Percentiles rank a stretch among this genome's conserved stretches.
phyloP scores from a whole-genome alignment of 2,329 filamentous ascomycete species.

The Aureobasidium sp. region DNA sequence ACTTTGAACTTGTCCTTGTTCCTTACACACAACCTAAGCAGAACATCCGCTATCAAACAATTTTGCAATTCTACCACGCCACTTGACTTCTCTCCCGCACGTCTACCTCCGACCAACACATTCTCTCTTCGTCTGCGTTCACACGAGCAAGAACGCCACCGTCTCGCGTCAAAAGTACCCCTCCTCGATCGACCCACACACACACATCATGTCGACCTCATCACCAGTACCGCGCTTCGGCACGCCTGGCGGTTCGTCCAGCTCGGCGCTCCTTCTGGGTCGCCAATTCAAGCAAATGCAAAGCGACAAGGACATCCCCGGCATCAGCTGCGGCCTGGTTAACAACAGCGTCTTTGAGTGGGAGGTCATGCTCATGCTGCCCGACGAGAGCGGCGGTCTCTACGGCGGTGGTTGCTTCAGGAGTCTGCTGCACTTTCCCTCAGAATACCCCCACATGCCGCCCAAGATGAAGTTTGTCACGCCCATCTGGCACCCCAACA shows the following conservation, averaged over 20 bases:
- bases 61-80: background rate
- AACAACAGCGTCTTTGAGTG: conserved; percentile 88
- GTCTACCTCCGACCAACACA: background rate
- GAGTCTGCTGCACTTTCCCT: conserved; percentile 73
- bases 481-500: conserved; percentile 90
- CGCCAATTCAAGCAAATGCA: conserved; percentile 94
- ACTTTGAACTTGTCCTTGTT: background rate
- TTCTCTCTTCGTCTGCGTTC: background rate
- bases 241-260: conserved; percentile 28
- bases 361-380: conserved; percentile 99
- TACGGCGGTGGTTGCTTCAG: conserved; percentile 74
- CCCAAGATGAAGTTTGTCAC: conserved; percentile 81
- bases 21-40: background rate
- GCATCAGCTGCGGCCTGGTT: conserved; percentile 85
- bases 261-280: conserved; percentile 64
- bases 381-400: conserved; percentile 52
- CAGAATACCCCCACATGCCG: conserved; percentile 77
- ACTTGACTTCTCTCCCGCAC: background rate
- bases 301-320: conserved; percentile 79
- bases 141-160: background rate
- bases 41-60: background rate
- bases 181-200: background rate
- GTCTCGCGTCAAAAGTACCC: background rate
- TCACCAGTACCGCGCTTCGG: conserved; percentile 6
- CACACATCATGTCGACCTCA: conserved; percentile 6